Evolutionary conservation across 768 basidiomycete genomes (phyloP).

Genomic region (Serendipita sp.): DNA sequence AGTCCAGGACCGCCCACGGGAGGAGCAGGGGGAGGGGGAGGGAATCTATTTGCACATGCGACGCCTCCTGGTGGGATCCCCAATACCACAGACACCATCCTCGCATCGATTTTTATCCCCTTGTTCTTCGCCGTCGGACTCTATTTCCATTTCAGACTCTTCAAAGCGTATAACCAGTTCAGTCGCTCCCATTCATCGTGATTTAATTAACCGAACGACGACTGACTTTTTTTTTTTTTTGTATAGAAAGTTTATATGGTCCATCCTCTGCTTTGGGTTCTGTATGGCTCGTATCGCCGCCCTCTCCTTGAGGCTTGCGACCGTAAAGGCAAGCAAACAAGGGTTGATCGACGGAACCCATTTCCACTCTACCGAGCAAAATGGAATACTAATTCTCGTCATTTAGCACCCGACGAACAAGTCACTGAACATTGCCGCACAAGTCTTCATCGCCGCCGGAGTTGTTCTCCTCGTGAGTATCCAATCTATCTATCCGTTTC

Average conservation of each 20-base stretch:
- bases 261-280: conserved; percentile 5
- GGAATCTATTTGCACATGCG: neutral
- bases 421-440: neutral
- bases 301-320: neutral
- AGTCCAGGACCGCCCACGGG: neutral
- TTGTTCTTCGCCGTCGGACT: neutral
- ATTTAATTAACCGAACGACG: neutral
- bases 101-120: neutral
- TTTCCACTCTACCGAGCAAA: too few relatives aligned
- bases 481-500: neutral
- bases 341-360: too few relatives aligned
- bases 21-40: too few relatives aligned
- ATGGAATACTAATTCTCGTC: neutral
- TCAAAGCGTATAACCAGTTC: neutral
- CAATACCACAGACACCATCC: neutral
- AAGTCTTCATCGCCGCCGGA: neutral
- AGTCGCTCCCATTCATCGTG: neutral
- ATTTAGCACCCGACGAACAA: neutral
- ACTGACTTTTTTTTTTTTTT: neutral
- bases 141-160: neutral
- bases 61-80: neutral
- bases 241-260: conserved; percentile 1
- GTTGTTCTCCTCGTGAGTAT: neutral
- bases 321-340: neutral
- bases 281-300: neutral